phyloP scores from a whole-genome alignment of 495 filamentous ascomycete species.

The Xylaria intraflava region DNA sequence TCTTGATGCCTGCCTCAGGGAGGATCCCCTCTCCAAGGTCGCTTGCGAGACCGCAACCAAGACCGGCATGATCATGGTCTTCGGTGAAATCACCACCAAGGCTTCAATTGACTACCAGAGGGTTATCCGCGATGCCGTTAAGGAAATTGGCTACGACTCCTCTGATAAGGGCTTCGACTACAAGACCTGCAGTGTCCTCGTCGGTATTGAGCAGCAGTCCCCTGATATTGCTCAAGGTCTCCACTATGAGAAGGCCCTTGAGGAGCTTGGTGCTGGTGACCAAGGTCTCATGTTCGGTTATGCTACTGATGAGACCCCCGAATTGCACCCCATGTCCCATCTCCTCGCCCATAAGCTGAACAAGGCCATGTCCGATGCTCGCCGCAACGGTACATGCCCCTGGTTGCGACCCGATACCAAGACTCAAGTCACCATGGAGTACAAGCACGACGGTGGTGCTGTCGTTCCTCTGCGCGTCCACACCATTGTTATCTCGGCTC shows the following conservation, averaged over 20 bases:
- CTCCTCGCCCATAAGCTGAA: slow-evolving; percentile 95
- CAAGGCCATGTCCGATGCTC: slow-evolving; percentile 79
- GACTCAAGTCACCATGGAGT: slow-evolving; percentile 98
- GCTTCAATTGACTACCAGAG: slow-evolving; percentile 94
- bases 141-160: slow-evolving; percentile 96
- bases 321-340: slow-evolving; percentile 89
- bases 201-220: slow-evolving; percentile 98
- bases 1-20: slow-evolving; percentile 91
- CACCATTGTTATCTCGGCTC: slow-evolving; percentile 93
- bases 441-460: slow-evolving; percentile 89
- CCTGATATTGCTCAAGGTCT: slow-evolving; percentile 98
- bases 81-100: slow-evolving; percentile 98
- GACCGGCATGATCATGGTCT: slow-evolving; percentile 99
- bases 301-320: slow-evolving; percentile 97
- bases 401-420: slow-evolving; percentile 99
- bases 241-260: slow-evolving; percentile 90
- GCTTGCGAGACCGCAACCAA: slow-evolving; percentile 99
- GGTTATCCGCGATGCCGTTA: slow-evolving; percentile 89
- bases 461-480: slow-evolving; percentile 89
- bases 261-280: slow-evolving; percentile 97
- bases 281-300: slow-evolving; percentile 99
- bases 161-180: slow-evolving; percentile 99
- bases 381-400: slow-evolving; percentile 76
- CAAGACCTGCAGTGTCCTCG: slow-evolving; percentile 98
- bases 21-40: slow-evolving; percentile 96